Evolutionary conservation across 164 flowering plant species (phyloP), one percentile per base, ranked within the genome.

Genomic region (Houttuynia cordata): DNA sequence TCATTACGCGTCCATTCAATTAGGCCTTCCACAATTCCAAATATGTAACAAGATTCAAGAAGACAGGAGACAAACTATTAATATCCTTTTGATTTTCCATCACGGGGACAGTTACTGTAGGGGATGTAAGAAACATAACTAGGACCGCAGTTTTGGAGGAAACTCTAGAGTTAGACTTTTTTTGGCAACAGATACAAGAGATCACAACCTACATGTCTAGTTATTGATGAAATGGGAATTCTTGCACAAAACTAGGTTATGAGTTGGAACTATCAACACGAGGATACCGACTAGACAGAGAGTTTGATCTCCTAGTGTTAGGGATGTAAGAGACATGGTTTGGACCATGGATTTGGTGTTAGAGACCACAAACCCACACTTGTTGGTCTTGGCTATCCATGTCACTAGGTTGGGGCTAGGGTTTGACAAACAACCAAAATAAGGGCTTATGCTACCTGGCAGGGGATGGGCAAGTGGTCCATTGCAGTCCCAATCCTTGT

Each of bases 281-380:
- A 45, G 49, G 49, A 45, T 45, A 10, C 49, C 13, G 49, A 45
- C 49, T 10, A 17, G 49, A 45, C 49, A 8, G 14, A 14, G 13
- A 85, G 0, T 59, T 59, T 12, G 17, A 45, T 14, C 17, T 2
- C 17, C 49, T 45, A 45, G 49, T 45, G 49, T 45, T 45, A 45
- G 17, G 5, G 49, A 12, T 45, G 17, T 10, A 12, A 45, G 49
- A 10, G 17, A 45, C 49, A 45, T 45, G 49, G 49, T 45, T 45
- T 42, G 49, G 49, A 42, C 49, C 49, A 45, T 14, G 49, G 49
- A 45, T 12, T 45, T 45, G 49, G 49, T 8, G 14, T 45, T 45
- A 17, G 49, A 45, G 49, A 45, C 49, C 49, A 45, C 8, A 45
- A 12, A 45, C 14, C 49, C 49, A 45, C 49, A 45, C 14, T 45